phyloP scores from a whole-genome alignment of 805 yeast genomes.

The Kluyveromyces dobzhanskii region DNA sequence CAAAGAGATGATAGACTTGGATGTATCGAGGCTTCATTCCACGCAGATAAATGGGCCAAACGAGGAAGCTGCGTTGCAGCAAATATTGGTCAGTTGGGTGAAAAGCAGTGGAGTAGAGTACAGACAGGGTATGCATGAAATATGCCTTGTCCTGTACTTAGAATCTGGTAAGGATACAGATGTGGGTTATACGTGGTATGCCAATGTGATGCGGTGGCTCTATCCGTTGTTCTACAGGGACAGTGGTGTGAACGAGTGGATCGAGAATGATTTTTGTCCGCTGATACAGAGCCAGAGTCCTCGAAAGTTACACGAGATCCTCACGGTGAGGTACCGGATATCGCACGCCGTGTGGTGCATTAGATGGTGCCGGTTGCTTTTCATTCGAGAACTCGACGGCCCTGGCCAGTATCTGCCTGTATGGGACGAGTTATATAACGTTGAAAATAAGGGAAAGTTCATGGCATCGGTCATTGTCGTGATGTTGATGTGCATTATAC shows the following conservation, averaged over 20 bases:
- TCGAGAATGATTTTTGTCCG: conserved; percentile 13
- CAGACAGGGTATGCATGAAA: conserved; percentile 28
- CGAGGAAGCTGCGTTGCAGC: conserved; percentile 14
- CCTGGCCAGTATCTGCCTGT: conserved; percentile 9
- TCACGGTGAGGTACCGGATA: conserved; percentile 7
- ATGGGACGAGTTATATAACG: conserved; percentile 28
- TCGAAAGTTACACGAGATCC: conserved; percentile 8
- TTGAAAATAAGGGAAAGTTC: conserved; percentile 12
- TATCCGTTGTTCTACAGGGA: conserved; percentile 22
- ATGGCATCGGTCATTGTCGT: conserved; percentile 19
- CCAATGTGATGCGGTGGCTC: conserved; percentile 21
- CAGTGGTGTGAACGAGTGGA: conserved; percentile 20
- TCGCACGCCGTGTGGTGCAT: conserved; percentile 26
- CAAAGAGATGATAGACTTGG: conserved; percentile 24
- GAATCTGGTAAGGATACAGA: conserved; percentile 10
- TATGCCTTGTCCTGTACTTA: conserved; percentile 22
- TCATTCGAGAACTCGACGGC: conserved; percentile 20
- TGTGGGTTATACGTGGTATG: conserved; percentile 9
- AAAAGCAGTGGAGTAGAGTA: conserved; percentile 10
- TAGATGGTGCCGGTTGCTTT: conserved; percentile 26
- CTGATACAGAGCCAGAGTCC: conserved; percentile 17
- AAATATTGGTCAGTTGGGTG: conserved; percentile 21
- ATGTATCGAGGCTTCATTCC: conserved; percentile 20
- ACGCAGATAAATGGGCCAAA: conserved; percentile 8
- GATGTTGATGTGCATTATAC: conserved; percentile 15